Conservation (phyloP, 495 filamentous ascomycete genomes). For the Penicillium pancosmium region DNA sequence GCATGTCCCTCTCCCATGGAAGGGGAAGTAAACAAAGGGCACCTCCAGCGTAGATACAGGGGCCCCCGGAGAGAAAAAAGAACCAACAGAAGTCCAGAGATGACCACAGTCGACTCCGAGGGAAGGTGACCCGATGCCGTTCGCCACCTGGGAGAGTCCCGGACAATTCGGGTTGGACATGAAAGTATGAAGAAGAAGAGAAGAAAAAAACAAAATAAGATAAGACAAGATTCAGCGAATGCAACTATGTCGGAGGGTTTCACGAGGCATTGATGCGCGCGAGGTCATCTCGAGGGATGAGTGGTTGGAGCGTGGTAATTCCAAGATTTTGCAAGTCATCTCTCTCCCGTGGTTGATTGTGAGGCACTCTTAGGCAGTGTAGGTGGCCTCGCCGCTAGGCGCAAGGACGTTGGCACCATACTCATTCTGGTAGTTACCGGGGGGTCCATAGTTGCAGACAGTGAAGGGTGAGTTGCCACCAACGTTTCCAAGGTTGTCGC, state of each 20-base stretch:
- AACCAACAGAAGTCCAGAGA: neutral
- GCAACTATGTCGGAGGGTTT: neutral
- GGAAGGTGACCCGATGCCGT: conserved; percentile 12
- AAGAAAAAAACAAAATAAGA: conserved; percentile 16
- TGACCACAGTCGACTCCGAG: neutral
- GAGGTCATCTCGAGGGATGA: neutral
- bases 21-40: conserved; percentile 11
- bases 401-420: conserved; percentile 65
- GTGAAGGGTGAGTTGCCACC: conserved; percentile 61
- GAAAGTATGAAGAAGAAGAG: conserved; percentile 29
- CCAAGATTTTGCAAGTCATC: neutral
- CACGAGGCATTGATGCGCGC: neutral
- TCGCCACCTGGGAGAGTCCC: conserved; percentile 13
- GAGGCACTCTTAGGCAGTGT: conserved; percentile 22
- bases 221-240: conserved; percentile 19
- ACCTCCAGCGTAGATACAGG: conserved; percentile 30
- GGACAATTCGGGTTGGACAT: conserved; percentile 21
- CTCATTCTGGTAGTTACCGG: conserved; percentile 67
- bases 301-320: neutral
- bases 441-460: conserved; percentile 86
- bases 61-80: neutral
- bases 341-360: neutral
- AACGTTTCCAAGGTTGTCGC: conserved; percentile 51
- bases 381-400: conserved; percentile 47
- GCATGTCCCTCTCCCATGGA: conserved; percentile 21